phyloP scores from a whole-genome alignment of 441 rosid genomes.

The Pelargonium cotyledonis region DNA sequence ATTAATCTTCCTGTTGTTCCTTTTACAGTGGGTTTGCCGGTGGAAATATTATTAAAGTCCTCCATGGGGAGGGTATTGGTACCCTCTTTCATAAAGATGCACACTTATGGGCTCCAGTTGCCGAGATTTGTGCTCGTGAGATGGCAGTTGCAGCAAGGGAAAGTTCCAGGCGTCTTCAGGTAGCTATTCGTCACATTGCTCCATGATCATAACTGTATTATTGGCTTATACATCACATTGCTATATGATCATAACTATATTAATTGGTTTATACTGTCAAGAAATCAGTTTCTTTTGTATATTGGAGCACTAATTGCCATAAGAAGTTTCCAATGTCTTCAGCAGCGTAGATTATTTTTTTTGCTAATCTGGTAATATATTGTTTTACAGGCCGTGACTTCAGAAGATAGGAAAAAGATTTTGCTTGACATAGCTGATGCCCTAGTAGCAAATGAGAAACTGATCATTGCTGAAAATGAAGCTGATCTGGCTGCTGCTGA shows the following conservation, averaged over 20 bases:
- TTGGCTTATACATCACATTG: slow-evolving; percentile 7
- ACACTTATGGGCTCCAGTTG: slow-evolving; percentile 50
- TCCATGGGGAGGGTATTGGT: slow-evolving; percentile 80
- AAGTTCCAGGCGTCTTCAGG: slow-evolving; percentile 94
- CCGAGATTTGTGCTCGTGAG: slow-evolving; percentile 55
- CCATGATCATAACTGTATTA: slow-evolving; percentile 11
- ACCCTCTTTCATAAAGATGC: slow-evolving; percentile 90
- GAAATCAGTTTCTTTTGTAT: slow-evolving; percentile 9
- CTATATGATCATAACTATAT: too few relatives aligned
- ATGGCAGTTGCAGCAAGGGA: slow-evolving; percentile 99
- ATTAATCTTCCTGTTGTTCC: slow-evolving; percentile 13
- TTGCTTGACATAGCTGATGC: slow-evolving; percentile 78
- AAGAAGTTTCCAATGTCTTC: background rate
- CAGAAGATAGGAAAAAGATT: slow-evolving; percentile 64
- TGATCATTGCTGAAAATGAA: slow-evolving; percentile 64
- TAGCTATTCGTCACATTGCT: slow-evolving; percentile 22
- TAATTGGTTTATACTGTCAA: background rate
- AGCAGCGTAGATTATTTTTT: background rate
- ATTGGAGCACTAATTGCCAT: background rate
- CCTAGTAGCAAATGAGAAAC: slow-evolving; percentile 66
- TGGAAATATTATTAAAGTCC: slow-evolving; percentile 65
- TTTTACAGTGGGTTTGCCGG: slow-evolving; percentile 74
- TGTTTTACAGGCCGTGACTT: slow-evolving; percentile 68
- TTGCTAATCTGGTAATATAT: slow-evolving; percentile 17
- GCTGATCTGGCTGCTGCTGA: slow-evolving; percentile 81